Evolutionary conservation across 371 early-diverging fungal genomes (phyloP), one percentile per base, ranked within the genome.

Genomic region (Capniomyces stellatus): DNA sequence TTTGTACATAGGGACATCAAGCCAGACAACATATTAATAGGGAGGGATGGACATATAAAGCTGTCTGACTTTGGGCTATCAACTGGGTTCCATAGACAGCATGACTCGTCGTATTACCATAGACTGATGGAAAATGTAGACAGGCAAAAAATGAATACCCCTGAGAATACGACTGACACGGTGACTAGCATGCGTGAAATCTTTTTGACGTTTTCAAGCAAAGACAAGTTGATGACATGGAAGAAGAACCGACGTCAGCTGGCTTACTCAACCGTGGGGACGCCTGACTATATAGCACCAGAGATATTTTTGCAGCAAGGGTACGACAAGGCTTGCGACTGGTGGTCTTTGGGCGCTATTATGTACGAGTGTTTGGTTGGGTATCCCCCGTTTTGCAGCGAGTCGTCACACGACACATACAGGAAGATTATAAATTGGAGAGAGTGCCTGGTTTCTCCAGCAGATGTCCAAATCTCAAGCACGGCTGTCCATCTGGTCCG

Each of bases 321-420:
- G 1, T 98, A 99, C 72, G 88, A 91, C 43, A 87, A 90, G 64
- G 89, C 87, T 43, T 93, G 92, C 62, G 99, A 99, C 75, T 94
- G 95, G 88, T 99, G 99, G 99, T 88, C 93, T 4, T 67, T 98
- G 3, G 99, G 98, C 3, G 92, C 96, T 1, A 90, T 98, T 58
- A 85, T 98, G 79, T 98, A 87, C 67, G 98, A 98, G 66, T 83
- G 96, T 56, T 72, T 96, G 43, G 84, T 89, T 42, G 97, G 97
- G 0, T 93, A 91, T 54, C 96, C 98, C 25, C 97, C 98, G 2
- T 98, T 98, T 67, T 92, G 92, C 64, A 82, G 85, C 43, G 96
- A 94, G 54, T 83, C 81, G 50, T 82, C 92, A 25, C 91, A 92
- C 52, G 97, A 96, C 56, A 96, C 96, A 0, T 98, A 96, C 60